Base-by-base conservation (phyloP, 1,284 basidiomycete species). In the Apiotrichum sp. region DNA sequence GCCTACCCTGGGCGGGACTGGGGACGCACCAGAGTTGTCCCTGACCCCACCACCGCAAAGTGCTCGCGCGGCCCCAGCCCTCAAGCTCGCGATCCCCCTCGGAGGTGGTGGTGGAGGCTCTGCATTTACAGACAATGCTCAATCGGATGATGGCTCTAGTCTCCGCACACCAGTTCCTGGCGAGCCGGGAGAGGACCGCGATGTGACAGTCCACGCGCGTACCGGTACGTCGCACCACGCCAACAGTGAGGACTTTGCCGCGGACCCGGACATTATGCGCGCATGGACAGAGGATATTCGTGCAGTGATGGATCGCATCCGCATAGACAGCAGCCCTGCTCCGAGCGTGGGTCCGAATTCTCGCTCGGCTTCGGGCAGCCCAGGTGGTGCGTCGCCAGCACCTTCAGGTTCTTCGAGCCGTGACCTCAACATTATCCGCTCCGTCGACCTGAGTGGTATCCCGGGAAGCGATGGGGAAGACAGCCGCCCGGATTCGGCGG, bases 201-300 rank as follows among this genome's bases (percentile, higher is more conserved):
- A 74, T 55, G 68, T 67, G 3, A 74, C 72, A 0, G 51, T 74
- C 3, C 65, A 68, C 42, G 65, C 72, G 10, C 47, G 62, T 14
- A 52, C 43, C 38, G 58, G 66, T 32, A 22, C 22, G 22, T 22
- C 22, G 22, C 13, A 33, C 67, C 64, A 10, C 34, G 58, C 35
- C 5, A 53, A 41, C 34, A 40, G 32, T 9, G 53, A 56, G 3
- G 54, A 58, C 22, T 53, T 57, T 39, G 59, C 48, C 10, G 47
- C 31, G 8, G 22, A 22, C 22, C 38, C 29, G 22, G 63, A 66
- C 43, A 48, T 54, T 31, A 64, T 68, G 52, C 61, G 60, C 40
- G 64, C 62, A 4, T 74, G 74, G 74, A 73, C 71, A 3, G 61
- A 65, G 22, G 73, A 73, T 43, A 63, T 77, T 31, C 55, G 63